Evolutionary conservation across 371 early-diverging fungal species (phyloP), one percentile per base, ranked within the genome.

Genomic region (Syncephalastrum contaminatum): DNA sequence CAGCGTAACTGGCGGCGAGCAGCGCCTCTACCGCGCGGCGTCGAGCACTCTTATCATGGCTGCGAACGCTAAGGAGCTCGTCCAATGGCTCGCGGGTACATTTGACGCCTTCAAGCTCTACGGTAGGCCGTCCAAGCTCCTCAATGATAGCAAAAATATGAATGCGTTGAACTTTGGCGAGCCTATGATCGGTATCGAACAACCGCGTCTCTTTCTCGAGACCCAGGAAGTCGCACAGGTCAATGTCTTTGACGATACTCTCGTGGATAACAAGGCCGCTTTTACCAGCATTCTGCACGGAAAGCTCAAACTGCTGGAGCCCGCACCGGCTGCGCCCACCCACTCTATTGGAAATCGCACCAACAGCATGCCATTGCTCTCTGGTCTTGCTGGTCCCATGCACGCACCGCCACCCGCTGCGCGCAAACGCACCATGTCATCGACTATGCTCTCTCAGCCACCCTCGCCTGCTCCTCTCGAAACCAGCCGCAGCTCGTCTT

Each of bases 71-170:
- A 62, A 57, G 10, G 80, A 84, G 40, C 45, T 84, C 52, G 64
- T 67, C 0, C 68, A 69, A 48, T 79, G 81, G 78, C 57, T 84
- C 1, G 42, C 76, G 0, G 70, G 70, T 15, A 59, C 65, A 14
- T 80, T 62, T 56, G 81, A 84, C 59, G 62, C 72, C 10, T 84
- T 82, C 53, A 65, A 73, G 46, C 56, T 84, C 4, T 77, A 82
- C 55, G 79, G 79, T 12, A 54, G 81, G 57, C 84, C 84, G 20
- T 39, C 63, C 0, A 53, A 55, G 40, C 50, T 80, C 4, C 41
- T 72, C 14, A 54, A 67, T 20, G 72, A 75, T 50, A 53, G 67
- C 7, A 43, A 47, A 5, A 59, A 70, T 19, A 62, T 55, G 15
- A 54, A 53, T 41, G 53, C 80, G 4, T 62, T 80, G 20, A 69